These are phyloP conservation scores for Penicillium angulare DNA, from an alignment of 495 filamentous ascomycete species.

Conservation along the genomic window DNA sequence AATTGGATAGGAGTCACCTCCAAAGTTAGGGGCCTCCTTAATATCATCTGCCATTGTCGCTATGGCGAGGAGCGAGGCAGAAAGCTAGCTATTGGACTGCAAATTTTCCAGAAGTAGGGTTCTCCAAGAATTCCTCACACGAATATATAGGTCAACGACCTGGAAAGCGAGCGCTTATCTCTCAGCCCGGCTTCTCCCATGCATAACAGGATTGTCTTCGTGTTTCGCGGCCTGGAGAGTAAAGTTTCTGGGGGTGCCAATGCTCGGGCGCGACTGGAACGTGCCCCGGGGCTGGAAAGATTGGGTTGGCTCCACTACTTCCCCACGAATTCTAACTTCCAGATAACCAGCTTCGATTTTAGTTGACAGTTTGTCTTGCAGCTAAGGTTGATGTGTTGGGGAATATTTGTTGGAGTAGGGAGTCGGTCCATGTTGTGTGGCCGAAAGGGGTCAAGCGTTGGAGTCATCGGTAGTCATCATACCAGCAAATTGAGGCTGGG, in stretches of 20 bases:
- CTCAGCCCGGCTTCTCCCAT: conserved; percentile 2
- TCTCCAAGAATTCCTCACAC: neutral
- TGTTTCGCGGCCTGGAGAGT: neutral
- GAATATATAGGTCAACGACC: conserved; percentile 8
- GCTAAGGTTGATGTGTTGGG: neutral
- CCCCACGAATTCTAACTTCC: conserved; percentile 15
- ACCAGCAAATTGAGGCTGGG: neutral
- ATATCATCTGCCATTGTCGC: conserved; percentile 15
- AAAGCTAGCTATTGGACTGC: neutral
- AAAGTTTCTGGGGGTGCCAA: conserved; percentile 1
- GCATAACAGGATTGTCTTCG: conserved; percentile 4
- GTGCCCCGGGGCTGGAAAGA: conserved; percentile 5
- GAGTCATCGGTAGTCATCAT: neutral
- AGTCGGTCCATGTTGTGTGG: neutral
- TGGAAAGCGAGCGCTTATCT: conserved; percentile 9
- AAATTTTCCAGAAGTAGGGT: neutral
- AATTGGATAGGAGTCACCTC: neutral
- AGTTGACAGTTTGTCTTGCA: neutral
- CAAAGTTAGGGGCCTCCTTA: conserved; percentile 14
- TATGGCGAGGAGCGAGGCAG: conserved; percentile 5
- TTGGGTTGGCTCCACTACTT: conserved; percentile 11
- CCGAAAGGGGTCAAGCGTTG: conserved; percentile 2
- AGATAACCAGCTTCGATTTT: conserved; percentile 9
- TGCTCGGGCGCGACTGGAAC: neutral
- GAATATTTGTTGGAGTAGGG: conserved; percentile 8